These are phyloP conservation scores for Ceratocystis eucalypticola DNA, from an alignment of 2,329 filamentous ascomycete species.

Conservation along the genomic window DNA sequence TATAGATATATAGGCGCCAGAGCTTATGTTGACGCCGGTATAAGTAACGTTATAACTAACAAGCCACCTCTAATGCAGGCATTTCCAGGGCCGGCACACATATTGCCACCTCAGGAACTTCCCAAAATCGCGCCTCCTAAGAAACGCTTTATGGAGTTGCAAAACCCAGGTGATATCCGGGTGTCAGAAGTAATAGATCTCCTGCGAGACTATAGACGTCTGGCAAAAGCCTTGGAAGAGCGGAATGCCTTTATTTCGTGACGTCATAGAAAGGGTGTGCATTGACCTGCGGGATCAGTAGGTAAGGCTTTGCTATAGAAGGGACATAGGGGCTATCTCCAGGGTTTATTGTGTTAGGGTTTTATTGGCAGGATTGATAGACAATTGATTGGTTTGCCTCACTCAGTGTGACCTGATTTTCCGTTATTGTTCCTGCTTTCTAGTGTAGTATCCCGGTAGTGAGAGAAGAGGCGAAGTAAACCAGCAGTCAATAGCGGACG, in stretches of 20 bases:
- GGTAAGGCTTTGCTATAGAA: not conserved
- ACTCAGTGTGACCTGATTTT: too few relatives aligned
- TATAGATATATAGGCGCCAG: too few relatives aligned
- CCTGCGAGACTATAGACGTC: slow-evolving; percentile 58
- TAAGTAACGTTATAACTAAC: slow-evolving; percentile 12
- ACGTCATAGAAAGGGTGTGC: not conserved
- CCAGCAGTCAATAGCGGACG: too few relatives aligned
- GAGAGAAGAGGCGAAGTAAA: too few relatives aligned
- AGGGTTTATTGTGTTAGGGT: too few relatives aligned
- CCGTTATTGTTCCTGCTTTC: too few relatives aligned
- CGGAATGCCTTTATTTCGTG: slow-evolving; percentile 41
- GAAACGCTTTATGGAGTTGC: slow-evolving; percentile 57
- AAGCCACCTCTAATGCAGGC: slow-evolving; percentile 30
- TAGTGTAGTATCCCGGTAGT: too few relatives aligned
- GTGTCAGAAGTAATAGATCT: slow-evolving; percentile 61
- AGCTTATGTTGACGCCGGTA: too few relatives aligned
- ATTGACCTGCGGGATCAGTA: not conserved
- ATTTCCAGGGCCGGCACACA: slow-evolving; percentile 45
- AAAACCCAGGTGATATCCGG: slow-evolving; percentile 55
- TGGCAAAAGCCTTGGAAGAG: slow-evolving; percentile 52
- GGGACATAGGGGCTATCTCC: too few relatives aligned
- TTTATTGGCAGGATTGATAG: too few relatives aligned
- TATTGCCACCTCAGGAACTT: slow-evolving; percentile 40
- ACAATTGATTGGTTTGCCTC: too few relatives aligned
- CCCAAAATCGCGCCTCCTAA: slow-evolving; percentile 52